These are phyloP conservation scores for Lentinula novae-zelandiae DNA, from an alignment of 1,284 basidiomycete species.

Conservation along the genomic window DNA sequence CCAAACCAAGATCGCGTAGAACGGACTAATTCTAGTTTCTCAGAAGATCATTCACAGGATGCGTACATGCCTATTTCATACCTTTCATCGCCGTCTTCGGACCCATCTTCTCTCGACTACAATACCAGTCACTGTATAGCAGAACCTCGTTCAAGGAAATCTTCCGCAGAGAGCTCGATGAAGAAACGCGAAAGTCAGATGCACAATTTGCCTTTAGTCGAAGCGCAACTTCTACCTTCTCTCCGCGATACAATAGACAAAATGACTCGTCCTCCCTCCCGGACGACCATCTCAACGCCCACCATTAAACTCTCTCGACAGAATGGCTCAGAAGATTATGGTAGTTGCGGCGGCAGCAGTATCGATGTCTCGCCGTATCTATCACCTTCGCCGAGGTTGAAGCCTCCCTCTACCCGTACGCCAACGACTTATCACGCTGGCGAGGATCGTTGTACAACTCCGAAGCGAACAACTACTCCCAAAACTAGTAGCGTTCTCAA, in stretches of 20 bases:
- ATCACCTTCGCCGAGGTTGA: conserved; percentile 3
- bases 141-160: conserved; percentile 20
- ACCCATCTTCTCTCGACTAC: conserved; percentile 19
- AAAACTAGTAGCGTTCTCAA: conserved; percentile 33
- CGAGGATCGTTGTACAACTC: conserved; percentile 17
- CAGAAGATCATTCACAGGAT: conserved; percentile 10
- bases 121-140: conserved; percentile 7
- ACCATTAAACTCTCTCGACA: conserved; percentile 14
- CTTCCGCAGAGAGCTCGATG: conserved; percentile 17
- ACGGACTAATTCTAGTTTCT: background rate
- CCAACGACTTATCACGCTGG: background rate
- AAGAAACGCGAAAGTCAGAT: conserved; percentile 42
- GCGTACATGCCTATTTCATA: conserved; percentile 24
- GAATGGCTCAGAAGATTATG: conserved; percentile 3
- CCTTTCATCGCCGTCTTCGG: conserved; percentile 9
- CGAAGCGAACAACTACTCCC: conserved; percentile 19
- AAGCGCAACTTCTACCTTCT: conserved; percentile 62
- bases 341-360: background rate
- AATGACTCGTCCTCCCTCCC: conserved; percentile 56
- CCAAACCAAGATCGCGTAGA: conserved; percentile 14
- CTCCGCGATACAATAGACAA: conserved; percentile 65
- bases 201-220: conserved; percentile 51
- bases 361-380: background rate
- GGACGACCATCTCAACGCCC: conserved; percentile 17
- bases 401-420: background rate